Conservation (phyloP, 2,329 filamentous ascomycete genomes). For the Oidium heveae region DNA sequence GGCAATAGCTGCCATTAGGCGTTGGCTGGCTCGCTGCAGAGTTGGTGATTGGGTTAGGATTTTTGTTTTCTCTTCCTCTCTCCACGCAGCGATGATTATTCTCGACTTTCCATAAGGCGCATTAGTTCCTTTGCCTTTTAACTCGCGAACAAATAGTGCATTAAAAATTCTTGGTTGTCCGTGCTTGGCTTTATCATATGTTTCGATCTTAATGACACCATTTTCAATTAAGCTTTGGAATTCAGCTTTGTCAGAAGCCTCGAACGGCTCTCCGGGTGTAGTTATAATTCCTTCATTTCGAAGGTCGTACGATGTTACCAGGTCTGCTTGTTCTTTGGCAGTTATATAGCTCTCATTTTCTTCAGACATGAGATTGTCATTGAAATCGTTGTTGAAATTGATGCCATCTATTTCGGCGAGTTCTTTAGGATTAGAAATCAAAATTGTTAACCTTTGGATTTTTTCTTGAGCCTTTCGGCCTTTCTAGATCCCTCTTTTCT, state of each 20-base stretch:
- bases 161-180: background rate
- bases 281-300: background rate
- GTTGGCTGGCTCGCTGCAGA: constrained; percentile 1
- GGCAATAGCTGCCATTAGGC: background rate
- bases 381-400: background rate
- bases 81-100: background rate
- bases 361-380: background rate
- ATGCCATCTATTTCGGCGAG: background rate
- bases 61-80: constrained; percentile 2
- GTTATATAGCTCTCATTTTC: background rate
- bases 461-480: background rate
- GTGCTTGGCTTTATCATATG: background rate
- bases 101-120: constrained; percentile 1
- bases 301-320: background rate
- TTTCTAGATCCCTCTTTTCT: background rate
- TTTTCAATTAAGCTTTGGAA: background rate
- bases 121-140: background rate
- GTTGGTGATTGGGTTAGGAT: constrained; percentile 3
- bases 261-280: background rate
- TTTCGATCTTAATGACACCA: background rate
- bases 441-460: too few species aligned
- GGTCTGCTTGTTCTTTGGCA: background rate
- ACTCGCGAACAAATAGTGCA: background rate
- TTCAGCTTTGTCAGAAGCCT: background rate
- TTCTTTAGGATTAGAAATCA: background rate